A percentile compares a stretch with the other conserved stretches of the same genome.
Conservation (phyloP, 495 filamentous ascomycete species). For the Penicillium maclennaniae region DNA sequence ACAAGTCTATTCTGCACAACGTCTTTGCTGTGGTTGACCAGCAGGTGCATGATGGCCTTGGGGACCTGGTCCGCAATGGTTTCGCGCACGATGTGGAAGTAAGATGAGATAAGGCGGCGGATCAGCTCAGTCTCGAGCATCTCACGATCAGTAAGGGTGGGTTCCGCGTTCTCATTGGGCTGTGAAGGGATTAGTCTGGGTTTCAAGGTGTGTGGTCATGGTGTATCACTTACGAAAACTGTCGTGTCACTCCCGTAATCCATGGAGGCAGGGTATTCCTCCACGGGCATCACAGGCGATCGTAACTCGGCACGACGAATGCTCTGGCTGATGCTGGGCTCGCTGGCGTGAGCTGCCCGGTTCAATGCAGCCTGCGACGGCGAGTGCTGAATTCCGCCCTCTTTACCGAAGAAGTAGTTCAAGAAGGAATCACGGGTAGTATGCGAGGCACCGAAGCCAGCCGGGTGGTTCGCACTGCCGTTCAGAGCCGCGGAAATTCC, state of each 20-base stretch:
- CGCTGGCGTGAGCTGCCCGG: conserved; percentile 67
- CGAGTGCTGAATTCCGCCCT: conserved; percentile 55
- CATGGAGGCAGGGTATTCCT: conserved; percentile 37
- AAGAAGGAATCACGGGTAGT: conserved; percentile 80
- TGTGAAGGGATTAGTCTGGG: conserved; percentile 13
- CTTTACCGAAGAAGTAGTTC: conserved; percentile 98
- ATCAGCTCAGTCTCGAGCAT: conserved; percentile 97
- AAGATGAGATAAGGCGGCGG: conserved; percentile 89
- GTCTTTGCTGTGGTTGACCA: conserved; percentile 97
- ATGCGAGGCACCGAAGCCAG: conserved; percentile 52
- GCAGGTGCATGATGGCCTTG: conserved; percentile 97
- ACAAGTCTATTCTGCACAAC: conserved; percentile 95
- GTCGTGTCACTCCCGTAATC: conserved; percentile 50
- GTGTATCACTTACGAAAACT: conserved; percentile 53
- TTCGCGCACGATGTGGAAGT: conserved; percentile 98
- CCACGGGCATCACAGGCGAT: conserved; percentile 34
- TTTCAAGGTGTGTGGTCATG: background rate
- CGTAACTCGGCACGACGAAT: conserved; percentile 68
- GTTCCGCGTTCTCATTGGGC: conserved; percentile 53
- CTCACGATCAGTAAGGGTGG: conserved; percentile 89
- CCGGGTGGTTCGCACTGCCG: conserved; percentile 62
- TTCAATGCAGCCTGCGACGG: conserved; percentile 30
- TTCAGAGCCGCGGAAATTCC: conserved; percentile 67
- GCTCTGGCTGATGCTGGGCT: conserved; percentile 79
- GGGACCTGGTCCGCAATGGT: conserved; percentile 97